Evolutionary conservation across 495 filamentous ascomycete species (phyloP).

Genomic region (Cairneyella variabilis): DNA sequence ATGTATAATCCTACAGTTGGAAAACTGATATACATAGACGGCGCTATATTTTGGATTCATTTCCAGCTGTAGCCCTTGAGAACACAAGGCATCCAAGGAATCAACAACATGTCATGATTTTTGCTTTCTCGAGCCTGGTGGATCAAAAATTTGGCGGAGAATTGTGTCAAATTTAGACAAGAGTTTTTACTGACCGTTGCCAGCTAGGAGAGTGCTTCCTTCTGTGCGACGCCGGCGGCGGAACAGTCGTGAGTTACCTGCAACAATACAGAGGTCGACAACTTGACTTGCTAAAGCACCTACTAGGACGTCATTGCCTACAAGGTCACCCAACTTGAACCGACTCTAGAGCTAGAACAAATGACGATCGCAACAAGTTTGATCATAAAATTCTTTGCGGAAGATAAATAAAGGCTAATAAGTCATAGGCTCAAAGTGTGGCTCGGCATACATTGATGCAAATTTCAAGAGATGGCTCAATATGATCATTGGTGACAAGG

Average conservation of each 20-base stretch:
- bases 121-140: too few species aligned
- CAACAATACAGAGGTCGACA: background rate
- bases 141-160: background rate
- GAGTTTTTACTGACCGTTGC: background rate
- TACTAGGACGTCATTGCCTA: constrained; percentile 8
- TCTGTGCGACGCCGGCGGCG: constrained; percentile 20
- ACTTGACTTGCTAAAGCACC: background rate
- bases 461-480: constrained; percentile 10
- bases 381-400: background rate
- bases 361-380: background rate
- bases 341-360: constrained; percentile 12
- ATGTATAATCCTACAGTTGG: too few species aligned
- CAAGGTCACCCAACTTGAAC: constrained; percentile 1
- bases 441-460: constrained; percentile 6
- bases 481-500: background rate
- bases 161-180: background rate
- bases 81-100: too few species aligned
- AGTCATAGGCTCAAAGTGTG: constrained; percentile 3
- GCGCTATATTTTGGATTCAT: too few species aligned
- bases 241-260: constrained; percentile 17
- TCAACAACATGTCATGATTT: too few species aligned
- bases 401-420: background rate
- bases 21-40: too few species aligned
- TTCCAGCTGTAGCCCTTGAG: too few species aligned
- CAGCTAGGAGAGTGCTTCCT: constrained; percentile 16